Percentiles rank a stretch among this genome's conserved stretches.
Evolutionary conservation across 345 rosid species (phyloP).

Genomic region (Cardamine chenopodiifolia): DNA sequence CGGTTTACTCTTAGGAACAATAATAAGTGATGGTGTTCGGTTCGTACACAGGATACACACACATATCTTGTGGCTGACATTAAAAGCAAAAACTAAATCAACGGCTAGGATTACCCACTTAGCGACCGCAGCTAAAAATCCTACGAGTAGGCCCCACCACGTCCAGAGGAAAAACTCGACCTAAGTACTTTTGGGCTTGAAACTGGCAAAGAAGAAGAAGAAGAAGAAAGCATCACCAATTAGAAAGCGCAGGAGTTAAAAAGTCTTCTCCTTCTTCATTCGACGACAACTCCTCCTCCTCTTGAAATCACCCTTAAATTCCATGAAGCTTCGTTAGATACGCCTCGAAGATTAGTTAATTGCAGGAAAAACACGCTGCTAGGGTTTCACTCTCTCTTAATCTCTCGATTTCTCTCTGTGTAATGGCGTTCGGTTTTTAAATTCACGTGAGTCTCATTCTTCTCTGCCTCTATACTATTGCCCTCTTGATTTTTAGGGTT

Average conservation of each 20-base stretch:
- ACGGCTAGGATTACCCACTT: conserved; percentile 13
- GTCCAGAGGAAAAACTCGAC: conserved; percentile 17
- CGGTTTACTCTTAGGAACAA: background rate
- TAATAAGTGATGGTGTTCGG: background rate
- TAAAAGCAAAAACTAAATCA: background rate
- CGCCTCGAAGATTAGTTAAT: conserved; percentile 1
- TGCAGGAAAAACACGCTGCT: conserved; percentile 8
- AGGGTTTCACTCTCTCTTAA: conserved; percentile 23
- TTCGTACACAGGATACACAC: background rate
- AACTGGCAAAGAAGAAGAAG: background rate
- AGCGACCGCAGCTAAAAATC: background rate
- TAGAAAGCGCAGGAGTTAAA: background rate
- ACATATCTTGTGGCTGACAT: conserved; percentile 8
- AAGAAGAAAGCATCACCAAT: background rate
- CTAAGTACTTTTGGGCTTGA: conserved; percentile 8
- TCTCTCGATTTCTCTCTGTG: background rate
- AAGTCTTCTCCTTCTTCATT: conserved; percentile 23
- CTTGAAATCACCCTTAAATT: conserved; percentile 9
- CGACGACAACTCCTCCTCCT: background rate
- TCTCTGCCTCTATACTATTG: background rate
- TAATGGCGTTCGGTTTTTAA: conserved; percentile 9
- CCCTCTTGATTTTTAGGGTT: conserved; percentile 27
- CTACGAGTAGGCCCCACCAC: conserved; percentile 29
- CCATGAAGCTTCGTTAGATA: conserved; percentile 21
- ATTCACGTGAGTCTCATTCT: conserved; percentile 28